Conservation (phyloP, 1,284 basidiomycete species). For the Cryptococcus neoformans region DNA sequence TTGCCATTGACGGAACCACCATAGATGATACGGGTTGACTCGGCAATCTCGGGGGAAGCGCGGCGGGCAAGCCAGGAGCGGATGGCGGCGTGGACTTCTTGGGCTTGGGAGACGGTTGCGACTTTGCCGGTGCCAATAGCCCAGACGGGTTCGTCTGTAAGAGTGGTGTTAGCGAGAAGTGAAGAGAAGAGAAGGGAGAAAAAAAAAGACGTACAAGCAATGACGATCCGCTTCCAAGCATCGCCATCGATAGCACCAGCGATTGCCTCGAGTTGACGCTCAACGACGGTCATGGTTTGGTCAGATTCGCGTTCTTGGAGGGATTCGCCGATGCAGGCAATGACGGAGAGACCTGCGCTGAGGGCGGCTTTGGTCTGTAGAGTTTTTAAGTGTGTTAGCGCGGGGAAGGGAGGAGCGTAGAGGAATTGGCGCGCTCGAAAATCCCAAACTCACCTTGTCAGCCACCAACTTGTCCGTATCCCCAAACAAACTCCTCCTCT, state of each 20-base stretch:
- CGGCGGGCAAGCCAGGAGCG: constrained; percentile 69
- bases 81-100: constrained; percentile 85
- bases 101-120: constrained; percentile 75
- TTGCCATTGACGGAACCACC: constrained; percentile 87
- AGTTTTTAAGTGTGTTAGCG: background rate
- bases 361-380: constrained; percentile 65
- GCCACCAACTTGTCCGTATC: constrained; percentile 84
- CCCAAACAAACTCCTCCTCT: constrained; percentile 88
- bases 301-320: constrained; percentile 80
- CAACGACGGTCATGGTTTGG: constrained; percentile 75
- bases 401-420: too few species aligned
- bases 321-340: constrained; percentile 95
- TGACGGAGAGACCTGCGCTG: constrained; percentile 72
- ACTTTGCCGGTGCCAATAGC: constrained; percentile 98
- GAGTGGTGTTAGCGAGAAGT: too few species aligned
- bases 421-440: background rate
- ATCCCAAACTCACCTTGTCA: constrained; percentile 62
- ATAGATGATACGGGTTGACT: constrained; percentile 83
- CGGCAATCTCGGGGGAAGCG: constrained; percentile 70
- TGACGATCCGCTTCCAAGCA: constrained; percentile 50
- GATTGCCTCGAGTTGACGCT: constrained; percentile 78
- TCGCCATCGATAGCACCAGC: constrained; percentile 56
- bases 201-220: constrained; percentile 60
- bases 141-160: constrained; percentile 83
- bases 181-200: background rate